Conservation (phyloP, 2,329 filamentous ascomycete species). For the Colletotrichum godetiae region DNA sequence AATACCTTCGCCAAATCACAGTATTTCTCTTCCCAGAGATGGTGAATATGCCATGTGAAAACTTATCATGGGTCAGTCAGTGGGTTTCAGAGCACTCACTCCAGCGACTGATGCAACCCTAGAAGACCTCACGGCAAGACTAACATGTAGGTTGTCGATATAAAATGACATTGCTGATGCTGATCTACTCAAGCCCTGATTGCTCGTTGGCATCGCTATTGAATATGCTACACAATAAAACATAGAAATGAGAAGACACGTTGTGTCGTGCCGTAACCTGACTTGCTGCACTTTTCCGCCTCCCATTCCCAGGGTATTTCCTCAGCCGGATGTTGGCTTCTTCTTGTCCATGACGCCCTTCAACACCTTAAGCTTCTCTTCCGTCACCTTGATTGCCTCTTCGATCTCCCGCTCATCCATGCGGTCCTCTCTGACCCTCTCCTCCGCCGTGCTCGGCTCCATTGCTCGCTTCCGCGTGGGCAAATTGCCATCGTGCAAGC, state of each 20-base stretch:
- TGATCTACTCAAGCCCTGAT: conserved; percentile 30
- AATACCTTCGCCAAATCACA: too few species aligned
- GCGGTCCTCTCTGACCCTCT: conserved; percentile 66
- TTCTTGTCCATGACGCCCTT: conserved; percentile 77
- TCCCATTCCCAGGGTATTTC: conserved; percentile 27
- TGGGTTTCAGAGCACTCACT: neutral
- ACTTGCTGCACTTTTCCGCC: conserved; percentile 17
- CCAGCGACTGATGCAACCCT: neutral
- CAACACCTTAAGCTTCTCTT: conserved; percentile 83
- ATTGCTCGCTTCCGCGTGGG: conserved; percentile 59
- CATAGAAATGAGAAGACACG: conserved; percentile 21
- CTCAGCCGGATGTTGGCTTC: conserved; percentile 44
- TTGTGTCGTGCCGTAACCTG: conserved; percentile 33
- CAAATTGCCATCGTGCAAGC: conserved; percentile 54
- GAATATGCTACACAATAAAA: conserved; percentile 33
- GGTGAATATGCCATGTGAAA: too few species aligned
- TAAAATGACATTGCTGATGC: conserved; percentile 16
- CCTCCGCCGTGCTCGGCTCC: conserved; percentile 68
- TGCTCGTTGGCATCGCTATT: conserved; percentile 30
- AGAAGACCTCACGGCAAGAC: neutral
- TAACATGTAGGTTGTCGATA: neutral
- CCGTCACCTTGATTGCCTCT: conserved; percentile 86
- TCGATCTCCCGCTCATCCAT: conserved; percentile 81
- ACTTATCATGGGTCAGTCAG: too few species aligned
- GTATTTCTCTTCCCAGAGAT: too few species aligned